Conservation (phyloP, 441 rosid species). For the Aquilaria agallochum region DNA sequence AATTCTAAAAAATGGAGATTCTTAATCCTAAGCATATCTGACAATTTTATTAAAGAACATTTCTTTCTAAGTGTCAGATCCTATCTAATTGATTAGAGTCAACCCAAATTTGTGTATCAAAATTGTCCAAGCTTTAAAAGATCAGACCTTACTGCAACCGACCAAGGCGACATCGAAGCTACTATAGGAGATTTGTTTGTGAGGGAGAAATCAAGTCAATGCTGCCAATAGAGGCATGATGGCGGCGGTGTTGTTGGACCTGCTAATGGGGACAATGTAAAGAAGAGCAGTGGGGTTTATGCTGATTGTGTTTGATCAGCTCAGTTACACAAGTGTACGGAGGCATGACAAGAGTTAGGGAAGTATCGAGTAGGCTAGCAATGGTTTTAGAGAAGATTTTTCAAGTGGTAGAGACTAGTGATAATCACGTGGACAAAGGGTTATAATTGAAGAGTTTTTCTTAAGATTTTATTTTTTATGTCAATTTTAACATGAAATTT, state of each 20-base stretch:
- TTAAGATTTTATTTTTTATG: no score
- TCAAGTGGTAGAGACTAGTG: no score
- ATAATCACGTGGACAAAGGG: no score
- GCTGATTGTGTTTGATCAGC: conserved; percentile 30
- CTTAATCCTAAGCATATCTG: conserved; percentile 41
- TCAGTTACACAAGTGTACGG: conserved; percentile 35
- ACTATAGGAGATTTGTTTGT: conserved; percentile 37
- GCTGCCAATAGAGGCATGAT: conserved; percentile 43
- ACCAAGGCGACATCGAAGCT: conserved; percentile 42
- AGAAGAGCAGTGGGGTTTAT: conserved; percentile 31
- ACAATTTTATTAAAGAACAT: conserved; percentile 22
- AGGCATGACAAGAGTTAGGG: conserved; percentile 48
- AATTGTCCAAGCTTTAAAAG: conserved; percentile 26
- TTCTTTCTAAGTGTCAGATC: conserved; percentile 33
- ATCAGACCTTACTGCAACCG: conserved; percentile 37
- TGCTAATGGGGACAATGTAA: conserved; percentile 31
- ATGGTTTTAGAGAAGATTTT: conserved; percentile 50
- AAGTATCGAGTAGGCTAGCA: conserved; percentile 47
- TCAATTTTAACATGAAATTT: no score
- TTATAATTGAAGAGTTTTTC: no score
- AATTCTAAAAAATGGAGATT: conserved; percentile 25
- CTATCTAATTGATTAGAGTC: conserved; percentile 21
- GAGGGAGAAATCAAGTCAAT: conserved; percentile 56
- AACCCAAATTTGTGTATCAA: conserved; percentile 25
- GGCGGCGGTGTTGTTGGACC: conserved; percentile 21